Percentiles rank a stretch among this genome's conserved stretches.
phyloP scores from a whole-genome alignment of 768 basidiomycete genomes.

The Serendipita vermifera region DNA sequence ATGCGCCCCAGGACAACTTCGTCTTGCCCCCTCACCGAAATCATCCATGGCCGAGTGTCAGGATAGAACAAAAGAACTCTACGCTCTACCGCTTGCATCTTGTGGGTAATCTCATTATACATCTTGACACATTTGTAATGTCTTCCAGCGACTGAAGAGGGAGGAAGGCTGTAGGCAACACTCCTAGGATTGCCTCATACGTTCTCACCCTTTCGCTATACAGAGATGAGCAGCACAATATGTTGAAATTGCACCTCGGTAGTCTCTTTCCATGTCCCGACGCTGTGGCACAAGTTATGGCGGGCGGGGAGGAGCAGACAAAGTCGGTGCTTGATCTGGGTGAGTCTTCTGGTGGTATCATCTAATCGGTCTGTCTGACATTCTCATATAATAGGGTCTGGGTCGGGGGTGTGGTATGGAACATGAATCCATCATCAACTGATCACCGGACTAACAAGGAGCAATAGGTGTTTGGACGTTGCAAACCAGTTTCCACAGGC shows the following conservation, averaged over 20 bases:
- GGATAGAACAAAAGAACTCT: too few relatives aligned
- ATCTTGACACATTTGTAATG: too few relatives aligned
- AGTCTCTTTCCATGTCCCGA: neutral
- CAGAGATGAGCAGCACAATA: neutral
- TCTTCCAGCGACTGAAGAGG: too few relatives aligned
- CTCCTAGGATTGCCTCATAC: too few relatives aligned
- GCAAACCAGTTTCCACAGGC: slow-evolving; percentile 2
- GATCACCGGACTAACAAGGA: neutral
- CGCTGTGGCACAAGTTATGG: neutral
- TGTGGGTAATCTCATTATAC: too few relatives aligned
- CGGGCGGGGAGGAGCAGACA: neutral
- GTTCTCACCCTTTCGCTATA: too few relatives aligned
- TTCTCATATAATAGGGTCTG: neutral
- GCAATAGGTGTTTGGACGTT: neutral
- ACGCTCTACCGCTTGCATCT: too few relatives aligned
- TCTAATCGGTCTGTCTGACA: neutral
- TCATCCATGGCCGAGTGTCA: too few relatives aligned
- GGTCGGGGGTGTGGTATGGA: neutral
- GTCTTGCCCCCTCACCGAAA: too few relatives aligned
- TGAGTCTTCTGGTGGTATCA: too few relatives aligned
- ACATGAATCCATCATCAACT: neutral
- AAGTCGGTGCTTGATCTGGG: neutral
- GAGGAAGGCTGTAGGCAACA: too few relatives aligned
- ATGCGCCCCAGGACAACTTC: too few relatives aligned
- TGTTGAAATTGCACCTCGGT: neutral